Conservation (phyloP, 1,139 yeast genomes). For the Zygosaccharomyces sapae region DNA sequence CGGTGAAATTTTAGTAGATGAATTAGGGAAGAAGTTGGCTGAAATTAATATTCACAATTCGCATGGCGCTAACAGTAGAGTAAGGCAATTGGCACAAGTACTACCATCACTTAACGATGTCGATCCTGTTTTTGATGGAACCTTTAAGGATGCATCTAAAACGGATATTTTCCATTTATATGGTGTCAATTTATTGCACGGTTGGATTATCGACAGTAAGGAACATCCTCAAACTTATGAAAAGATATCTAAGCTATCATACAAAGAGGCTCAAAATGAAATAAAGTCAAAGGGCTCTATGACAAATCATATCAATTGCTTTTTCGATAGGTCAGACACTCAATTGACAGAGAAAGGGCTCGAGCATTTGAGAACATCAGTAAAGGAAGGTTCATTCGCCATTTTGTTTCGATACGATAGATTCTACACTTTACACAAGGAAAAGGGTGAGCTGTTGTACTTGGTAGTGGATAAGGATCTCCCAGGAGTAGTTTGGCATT, state of each 20-base stretch:
- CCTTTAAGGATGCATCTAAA: conserved; percentile 47
- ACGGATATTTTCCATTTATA: conserved; percentile 44
- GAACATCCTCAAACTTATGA: conserved; percentile 29
- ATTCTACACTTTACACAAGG: conserved; percentile 64
- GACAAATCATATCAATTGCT: conserved; percentile 36
- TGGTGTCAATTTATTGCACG: conserved; percentile 47
- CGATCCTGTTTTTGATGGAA: conserved; percentile 66
- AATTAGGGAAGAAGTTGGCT: conserved; percentile 45
- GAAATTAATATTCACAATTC: conserved; percentile 40
- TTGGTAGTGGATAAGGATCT: conserved; percentile 62
- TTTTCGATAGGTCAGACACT: conserved; percentile 50
- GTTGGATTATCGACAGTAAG: conserved; percentile 46
- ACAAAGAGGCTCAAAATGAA: conserved; percentile 44
- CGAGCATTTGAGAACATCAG: conserved; percentile 38
- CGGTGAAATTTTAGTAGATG: conserved; percentile 18
- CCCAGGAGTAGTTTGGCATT: conserved; percentile 67
- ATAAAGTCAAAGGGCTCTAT: conserved; percentile 30
- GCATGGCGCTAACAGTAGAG: conserved; percentile 21
- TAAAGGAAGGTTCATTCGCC: conserved; percentile 50
- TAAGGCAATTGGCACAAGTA: conserved; percentile 35
- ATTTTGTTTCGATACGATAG: conserved; percentile 82
- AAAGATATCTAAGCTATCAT: conserved; percentile 41
- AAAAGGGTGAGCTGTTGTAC: conserved; percentile 48
- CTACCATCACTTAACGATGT: conserved; percentile 68
- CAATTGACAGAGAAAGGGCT: conserved; percentile 72